phyloP scores from a whole-genome alignment of 2,329 filamentous ascomycete genomes.

The Balansia obtecta region DNA sequence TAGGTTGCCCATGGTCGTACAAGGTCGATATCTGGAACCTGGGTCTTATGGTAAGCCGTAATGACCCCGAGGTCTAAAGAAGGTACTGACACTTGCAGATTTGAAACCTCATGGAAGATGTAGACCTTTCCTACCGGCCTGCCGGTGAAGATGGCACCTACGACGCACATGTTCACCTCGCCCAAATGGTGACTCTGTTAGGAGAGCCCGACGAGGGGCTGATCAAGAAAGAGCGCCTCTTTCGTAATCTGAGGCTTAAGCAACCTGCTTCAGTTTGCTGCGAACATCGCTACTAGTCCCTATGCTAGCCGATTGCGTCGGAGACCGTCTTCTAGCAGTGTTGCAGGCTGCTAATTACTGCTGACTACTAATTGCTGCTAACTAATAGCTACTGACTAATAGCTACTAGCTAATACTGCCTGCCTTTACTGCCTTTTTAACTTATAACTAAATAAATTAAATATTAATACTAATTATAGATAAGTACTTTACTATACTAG shows the following conservation, averaged over 20 bases:
- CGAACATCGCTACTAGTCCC: too few relatives aligned
- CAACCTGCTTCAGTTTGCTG: too few relatives aligned
- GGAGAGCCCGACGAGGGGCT: conserved; percentile 8
- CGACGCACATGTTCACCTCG: conserved; percentile 13
- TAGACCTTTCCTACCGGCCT: conserved; percentile 8
- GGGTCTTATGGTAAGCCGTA: conserved; percentile 9
- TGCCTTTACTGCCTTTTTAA: too few relatives aligned
- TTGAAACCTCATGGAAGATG: conserved; percentile 12
- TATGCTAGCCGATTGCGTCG: too few relatives aligned
- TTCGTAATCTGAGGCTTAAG: neutral
- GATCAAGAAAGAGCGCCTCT: conserved; percentile 9
- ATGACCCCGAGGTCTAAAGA: neutral
- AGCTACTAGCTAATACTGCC: too few relatives aligned
- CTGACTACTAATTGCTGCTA: too few relatives aligned
- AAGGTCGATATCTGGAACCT: conserved; percentile 12
- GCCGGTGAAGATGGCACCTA: conserved; percentile 11
- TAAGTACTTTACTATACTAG: too few relatives aligned
- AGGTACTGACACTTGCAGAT: conserved; percentile 8
- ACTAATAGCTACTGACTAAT: too few relatives aligned
- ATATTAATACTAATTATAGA: too few relatives aligned
- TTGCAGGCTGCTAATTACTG: too few relatives aligned
- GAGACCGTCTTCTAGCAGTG: too few relatives aligned
- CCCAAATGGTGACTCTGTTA: conserved; percentile 10
- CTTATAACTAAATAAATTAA: too few relatives aligned
- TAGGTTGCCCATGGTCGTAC: conserved; percentile 12